Evolutionary conservation across 1,284 basidiomycete genomes (phyloP).

Genomic region (Serendipita sp.): DNA sequence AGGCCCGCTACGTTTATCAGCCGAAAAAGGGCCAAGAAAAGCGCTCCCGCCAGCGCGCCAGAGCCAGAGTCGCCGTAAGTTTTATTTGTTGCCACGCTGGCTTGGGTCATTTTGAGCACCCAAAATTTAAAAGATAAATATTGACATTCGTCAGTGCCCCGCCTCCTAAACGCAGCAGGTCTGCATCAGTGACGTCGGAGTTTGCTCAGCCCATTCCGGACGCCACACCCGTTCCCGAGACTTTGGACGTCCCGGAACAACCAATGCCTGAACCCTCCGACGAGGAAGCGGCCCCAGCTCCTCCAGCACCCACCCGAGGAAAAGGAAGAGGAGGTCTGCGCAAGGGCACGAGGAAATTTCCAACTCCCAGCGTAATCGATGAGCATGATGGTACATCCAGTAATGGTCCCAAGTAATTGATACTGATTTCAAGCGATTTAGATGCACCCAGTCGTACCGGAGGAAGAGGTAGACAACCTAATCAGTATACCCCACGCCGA

Average conservation of each 20-base stretch:
- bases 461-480: neutral
- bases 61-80: slow-evolving; percentile 10
- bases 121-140: neutral
- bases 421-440: neutral
- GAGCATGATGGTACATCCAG: neutral
- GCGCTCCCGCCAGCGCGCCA: slow-evolving; percentile 5
- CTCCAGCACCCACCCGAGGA: neutral
- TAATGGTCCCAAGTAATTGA: neutral
- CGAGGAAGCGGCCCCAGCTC: slow-evolving; percentile 32
- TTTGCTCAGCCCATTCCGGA: neutral
- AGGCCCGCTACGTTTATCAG: slow-evolving; percentile 17
- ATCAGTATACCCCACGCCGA: slow-evolving; percentile 9
- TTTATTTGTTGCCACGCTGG: neutral
- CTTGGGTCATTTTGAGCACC: neutral
- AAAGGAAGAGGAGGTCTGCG: neutral
- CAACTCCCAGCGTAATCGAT: neutral
- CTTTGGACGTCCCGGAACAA: neutral
- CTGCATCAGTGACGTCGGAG: neutral
- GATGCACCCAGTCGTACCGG: neutral
- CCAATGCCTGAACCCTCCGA: slow-evolving; percentile 22
- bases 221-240: neutral
- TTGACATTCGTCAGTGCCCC: neutral
- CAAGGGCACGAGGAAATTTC: slow-evolving; percentile 14
- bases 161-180: neutral
- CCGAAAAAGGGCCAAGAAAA: slow-evolving; percentile 55